Conservation (phyloP, 2,329 filamentous ascomycete genomes). For the Chaetothyriales sp. region DNA sequence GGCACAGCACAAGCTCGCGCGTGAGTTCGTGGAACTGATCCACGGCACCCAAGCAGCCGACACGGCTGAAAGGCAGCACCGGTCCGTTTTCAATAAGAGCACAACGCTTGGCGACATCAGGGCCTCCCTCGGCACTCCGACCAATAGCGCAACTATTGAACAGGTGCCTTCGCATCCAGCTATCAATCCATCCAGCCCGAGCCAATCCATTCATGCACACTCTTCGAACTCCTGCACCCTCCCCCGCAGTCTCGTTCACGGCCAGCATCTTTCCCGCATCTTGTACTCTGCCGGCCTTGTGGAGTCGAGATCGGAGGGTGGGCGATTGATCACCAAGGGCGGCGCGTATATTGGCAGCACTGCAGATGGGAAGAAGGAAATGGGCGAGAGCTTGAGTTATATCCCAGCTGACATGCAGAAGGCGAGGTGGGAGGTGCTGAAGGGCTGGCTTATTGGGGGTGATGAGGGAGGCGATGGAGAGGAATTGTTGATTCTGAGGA, state of each 20-base stretch:
- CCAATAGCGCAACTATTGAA: background rate
- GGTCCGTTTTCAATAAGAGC: conserved; percentile 29
- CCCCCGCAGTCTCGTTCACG: conserved; percentile 36
- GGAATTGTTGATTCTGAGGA: conserved; percentile 39
- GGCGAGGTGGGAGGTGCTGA: conserved; percentile 29
- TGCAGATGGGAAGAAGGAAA: conserved; percentile 25
- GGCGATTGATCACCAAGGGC: conserved; percentile 35
- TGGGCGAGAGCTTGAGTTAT: conserved; percentile 37
- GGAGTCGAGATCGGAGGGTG: conserved; percentile 37
- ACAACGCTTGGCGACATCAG: conserved; percentile 17
- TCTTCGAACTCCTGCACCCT: conserved; percentile 28
- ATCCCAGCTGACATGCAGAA: conserved; percentile 29
- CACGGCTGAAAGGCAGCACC: conserved; percentile 46
- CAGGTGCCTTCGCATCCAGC: background rate
- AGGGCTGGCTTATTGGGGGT: conserved; percentile 36
- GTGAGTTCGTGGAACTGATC: conserved; percentile 65
- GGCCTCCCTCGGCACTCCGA: background rate
- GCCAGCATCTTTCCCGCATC: conserved; percentile 36
- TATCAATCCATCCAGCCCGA: background rate
- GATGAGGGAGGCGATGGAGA: background rate
- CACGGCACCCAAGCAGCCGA: conserved; percentile 56
- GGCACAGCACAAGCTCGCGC: conserved; percentile 73
- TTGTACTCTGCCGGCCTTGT: conserved; percentile 40
- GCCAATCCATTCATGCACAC: conserved; percentile 17
- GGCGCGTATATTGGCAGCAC: conserved; percentile 39